These are phyloP conservation scores for Penicillium corylophilum DNA, from an alignment of 2,329 filamentous ascomycete species.

Conservation along the genomic window DNA sequence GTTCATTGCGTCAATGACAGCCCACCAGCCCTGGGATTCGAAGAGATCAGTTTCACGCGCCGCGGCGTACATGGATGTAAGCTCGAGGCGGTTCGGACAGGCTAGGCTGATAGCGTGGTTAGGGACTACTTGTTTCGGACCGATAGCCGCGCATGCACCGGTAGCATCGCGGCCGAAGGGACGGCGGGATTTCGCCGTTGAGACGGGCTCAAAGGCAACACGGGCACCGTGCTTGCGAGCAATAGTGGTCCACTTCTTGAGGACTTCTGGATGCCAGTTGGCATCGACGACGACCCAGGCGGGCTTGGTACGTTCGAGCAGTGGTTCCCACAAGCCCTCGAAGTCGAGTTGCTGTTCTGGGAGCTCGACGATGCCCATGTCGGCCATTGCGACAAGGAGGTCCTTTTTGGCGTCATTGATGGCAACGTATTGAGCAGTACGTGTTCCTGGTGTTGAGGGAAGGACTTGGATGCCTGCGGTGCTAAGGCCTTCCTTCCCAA, in stretches of 20 bases:
- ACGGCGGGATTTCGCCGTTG: constrained; percentile 70
- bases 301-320: constrained; percentile 58
- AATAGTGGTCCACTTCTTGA: constrained; percentile 66
- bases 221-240: constrained; percentile 57
- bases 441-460: constrained; percentile 51
- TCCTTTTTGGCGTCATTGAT: constrained; percentile 82
- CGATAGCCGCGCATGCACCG: constrained; percentile 29
- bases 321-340: constrained; percentile 59
- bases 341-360: constrained; percentile 43
- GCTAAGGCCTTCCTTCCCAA: constrained; percentile 60
- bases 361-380: constrained; percentile 78
- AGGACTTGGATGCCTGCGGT: constrained; percentile 65
- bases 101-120: constrained; percentile 66
- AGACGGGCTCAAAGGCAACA: constrained; percentile 87
- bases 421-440: constrained; percentile 88
- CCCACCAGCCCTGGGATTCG: constrained; percentile 72
- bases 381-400: constrained; percentile 89
- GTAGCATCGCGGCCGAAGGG: constrained; percentile 54
- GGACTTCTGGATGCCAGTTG: constrained; percentile 71
- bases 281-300: constrained; percentile 81
- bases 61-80: constrained; percentile 72
- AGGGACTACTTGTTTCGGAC: constrained; percentile 54
- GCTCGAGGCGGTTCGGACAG: constrained; percentile 80
- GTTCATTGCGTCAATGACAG: constrained; percentile 73
- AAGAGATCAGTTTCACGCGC: constrained; percentile 68